A percentile compares a stretch with the other conserved stretches of the same genome.
These are phyloP conservation scores for Tetrahymena elliotti DNA, from an alignment of 73 alveolate species.

Conservation along the genomic window DNA sequence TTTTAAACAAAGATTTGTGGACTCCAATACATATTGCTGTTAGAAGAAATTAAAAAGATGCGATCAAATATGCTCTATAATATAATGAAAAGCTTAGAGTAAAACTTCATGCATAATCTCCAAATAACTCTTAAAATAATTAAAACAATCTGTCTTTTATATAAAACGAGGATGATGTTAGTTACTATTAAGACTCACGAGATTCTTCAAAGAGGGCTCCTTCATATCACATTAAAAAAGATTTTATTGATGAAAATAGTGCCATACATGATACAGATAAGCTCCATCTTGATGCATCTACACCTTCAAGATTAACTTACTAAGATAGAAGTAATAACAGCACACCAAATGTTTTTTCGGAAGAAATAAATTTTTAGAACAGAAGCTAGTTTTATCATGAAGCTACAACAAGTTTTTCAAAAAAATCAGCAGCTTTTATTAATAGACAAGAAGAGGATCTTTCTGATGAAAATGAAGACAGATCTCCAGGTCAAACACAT, in stretches of 20 bases:
- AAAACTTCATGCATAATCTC: background rate
- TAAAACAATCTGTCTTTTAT: background rate
- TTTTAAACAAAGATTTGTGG: background rate
- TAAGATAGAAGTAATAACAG: background rate
- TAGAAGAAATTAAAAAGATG: background rate
- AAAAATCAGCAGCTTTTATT: background rate
- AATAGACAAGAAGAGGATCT: background rate
- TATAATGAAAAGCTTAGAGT: background rate
- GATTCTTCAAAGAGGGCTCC: background rate
- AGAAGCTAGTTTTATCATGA: background rate
- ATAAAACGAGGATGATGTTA: background rate
- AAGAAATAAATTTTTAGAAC: background rate
- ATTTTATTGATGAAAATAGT: background rate
- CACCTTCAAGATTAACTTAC: background rate
- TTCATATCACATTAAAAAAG: background rate
- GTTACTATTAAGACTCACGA: background rate
- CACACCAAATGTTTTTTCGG: background rate
- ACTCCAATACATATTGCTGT: background rate
- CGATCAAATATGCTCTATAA: background rate
- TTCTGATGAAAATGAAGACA: background rate
- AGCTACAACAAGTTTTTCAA: background rate
- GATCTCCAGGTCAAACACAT: background rate
- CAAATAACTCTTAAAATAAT: background rate
- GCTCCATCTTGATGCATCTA: background rate
- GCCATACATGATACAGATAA: background rate